Base-by-base conservation (phyloP, 2,329 filamentous ascomycete species). In the Ciborinia camelliae region DNA sequence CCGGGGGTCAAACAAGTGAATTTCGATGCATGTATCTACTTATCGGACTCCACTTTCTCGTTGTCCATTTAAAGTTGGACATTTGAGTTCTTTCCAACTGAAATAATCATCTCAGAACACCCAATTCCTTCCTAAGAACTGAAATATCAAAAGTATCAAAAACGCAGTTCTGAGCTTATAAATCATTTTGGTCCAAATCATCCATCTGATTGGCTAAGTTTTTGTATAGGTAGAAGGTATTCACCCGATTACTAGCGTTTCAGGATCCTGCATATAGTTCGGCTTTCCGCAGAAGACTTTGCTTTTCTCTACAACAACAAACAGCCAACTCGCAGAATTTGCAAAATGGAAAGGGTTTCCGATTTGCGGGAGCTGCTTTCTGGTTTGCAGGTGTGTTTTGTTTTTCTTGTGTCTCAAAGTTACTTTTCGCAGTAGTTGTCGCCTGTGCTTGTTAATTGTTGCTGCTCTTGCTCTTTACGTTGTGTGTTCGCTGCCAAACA, bases 171-270 rank as follows among this genome's bases (percentile, higher is more conserved):
- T 18, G 12, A n/a, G 30, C n/a, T 10, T 4, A 18, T 45, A 28
- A 58, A 20, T 45, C 4, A 23, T 35, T 45, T 26, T 32, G 28
- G 1, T 9, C 12, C 15, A 55, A 45, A 30, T 10, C 18, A 45
- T 18, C 15, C 18, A 45, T 18, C 15, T 43, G 8, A 32, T 58
- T 5, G 39, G 12, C 26, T 32, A 32, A 18, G 6, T 14, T 51
- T 15, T n/a, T 12, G n/a, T n/a, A n/a, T n/a, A n/a, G n/a, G n/a
- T n/a, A n/a, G n/a, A n/a, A 32, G 30, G 39, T 18, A 23, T n/a
- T 58, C 41, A n/a, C 20, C 54, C 12, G 39, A 23, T 39, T 35
- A 58, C 54, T 58, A 45, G 28, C 9, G 54, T 58, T 58, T 23
- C 20, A 45, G 28, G 20, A 7, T 23, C 10, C 39, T 35, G 20